Conservation (phyloP, 148 eudicot genomes). For the Rhododendron ovatum region DNA sequence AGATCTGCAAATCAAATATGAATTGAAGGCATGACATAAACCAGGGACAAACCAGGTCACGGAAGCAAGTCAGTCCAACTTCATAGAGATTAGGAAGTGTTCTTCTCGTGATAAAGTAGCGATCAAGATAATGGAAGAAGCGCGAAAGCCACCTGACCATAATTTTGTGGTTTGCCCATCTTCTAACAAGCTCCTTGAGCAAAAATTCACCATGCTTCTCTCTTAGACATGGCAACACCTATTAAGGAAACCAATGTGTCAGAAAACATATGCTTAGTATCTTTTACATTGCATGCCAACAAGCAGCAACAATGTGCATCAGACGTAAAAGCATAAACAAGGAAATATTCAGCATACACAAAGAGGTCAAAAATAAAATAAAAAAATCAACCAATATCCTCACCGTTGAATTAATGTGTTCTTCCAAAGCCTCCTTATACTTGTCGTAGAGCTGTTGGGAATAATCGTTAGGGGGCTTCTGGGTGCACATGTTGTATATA, state of each 20-base stretch:
- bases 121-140: slow-evolving; percentile 37
- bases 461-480: slow-evolving; percentile 37
- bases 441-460: slow-evolving; percentile 34
- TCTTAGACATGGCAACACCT: slow-evolving; percentile 28
- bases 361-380: not conserved
- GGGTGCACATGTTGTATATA: slow-evolving; percentile 38
- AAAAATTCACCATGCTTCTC: slow-evolving; percentile 36
- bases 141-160: slow-evolving; percentile 42
- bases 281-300: not conserved
- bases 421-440: slow-evolving; percentile 28
- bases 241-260: not conserved
- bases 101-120: slow-evolving; percentile 32
- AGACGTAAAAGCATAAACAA: not conserved
- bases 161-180: slow-evolving; percentile 36
- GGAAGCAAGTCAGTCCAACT: slow-evolving; percentile 34
- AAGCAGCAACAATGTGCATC: not conserved
- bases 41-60: slow-evolving; percentile 24
- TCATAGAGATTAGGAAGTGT: slow-evolving; percentile 22
- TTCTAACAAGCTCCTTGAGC: slow-evolving; percentile 34
- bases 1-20: not conserved
- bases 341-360: not conserved
- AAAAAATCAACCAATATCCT: slow-evolving; percentile 1
- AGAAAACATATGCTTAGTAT: not conserved
- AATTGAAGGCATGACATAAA: not conserved
- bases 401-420: slow-evolving; percentile 26